phyloP scores from a whole-genome alignment of 371 early-diverging fungal genomes.

The Mucor circinelloides region DNA sequence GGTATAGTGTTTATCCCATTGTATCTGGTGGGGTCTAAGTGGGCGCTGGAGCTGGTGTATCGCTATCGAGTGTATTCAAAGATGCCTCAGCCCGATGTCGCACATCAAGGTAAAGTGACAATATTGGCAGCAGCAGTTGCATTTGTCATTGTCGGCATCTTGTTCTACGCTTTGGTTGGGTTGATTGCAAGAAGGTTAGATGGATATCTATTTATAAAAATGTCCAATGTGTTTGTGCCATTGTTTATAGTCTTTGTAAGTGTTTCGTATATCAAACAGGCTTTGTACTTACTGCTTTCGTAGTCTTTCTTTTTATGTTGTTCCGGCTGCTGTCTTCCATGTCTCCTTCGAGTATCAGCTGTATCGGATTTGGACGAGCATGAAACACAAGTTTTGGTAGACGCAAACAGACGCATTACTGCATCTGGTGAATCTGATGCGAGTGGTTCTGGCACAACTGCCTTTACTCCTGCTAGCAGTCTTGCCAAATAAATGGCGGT shows the following conservation, averaged over 20 bases:
- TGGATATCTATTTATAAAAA: conserved; percentile 46
- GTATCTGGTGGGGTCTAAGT: conserved; percentile 69
- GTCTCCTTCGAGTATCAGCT: conserved; percentile 41
- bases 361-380: conserved; percentile 34
- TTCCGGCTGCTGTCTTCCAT: conserved; percentile 77
- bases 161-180: conserved; percentile 75
- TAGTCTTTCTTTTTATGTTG: conserved; percentile 68
- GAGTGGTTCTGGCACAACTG: not conserved
- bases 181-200: conserved; percentile 70
- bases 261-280: not conserved
- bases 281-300: not conserved
- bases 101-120: conserved; percentile 56
- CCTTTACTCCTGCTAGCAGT: not conserved
- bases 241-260: conserved; percentile 75
- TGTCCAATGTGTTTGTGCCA: conserved; percentile 75
- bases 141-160: conserved; percentile 53
- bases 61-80: conserved; percentile 51
- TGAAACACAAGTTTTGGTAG: conserved; percentile 27
- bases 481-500: not conserved
- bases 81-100: conserved; percentile 53
- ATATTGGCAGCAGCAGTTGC: conserved; percentile 51
- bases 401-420: conserved; percentile 31
- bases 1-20: conserved; percentile 79
- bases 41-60: conserved; percentile 50
- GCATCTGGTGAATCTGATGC: conserved; percentile 21